Base-by-base conservation (phyloP, 805 yeast genomes). In the Candida pseudoglaebosa region DNA sequence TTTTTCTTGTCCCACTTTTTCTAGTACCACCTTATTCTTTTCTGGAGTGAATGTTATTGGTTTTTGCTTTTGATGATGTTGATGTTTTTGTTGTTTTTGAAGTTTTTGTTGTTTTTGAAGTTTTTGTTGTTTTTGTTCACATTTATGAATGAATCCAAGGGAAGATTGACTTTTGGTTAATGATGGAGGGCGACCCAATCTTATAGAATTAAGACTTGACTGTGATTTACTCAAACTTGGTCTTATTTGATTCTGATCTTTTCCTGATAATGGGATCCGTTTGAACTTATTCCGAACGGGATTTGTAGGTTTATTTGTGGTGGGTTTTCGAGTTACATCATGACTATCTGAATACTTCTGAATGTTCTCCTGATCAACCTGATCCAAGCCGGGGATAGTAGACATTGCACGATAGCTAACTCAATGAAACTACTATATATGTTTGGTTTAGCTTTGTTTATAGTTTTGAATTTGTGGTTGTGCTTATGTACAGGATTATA, bases 261-360 rank as follows among this genome's bases (percentile, higher is more conserved):
- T 67, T 2, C 72, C 72, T 3, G 70, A 67, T 35, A 67, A 54
- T 3, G 73, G 73, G 9, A 26, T 15, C 13, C 29, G 29, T 26
- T 26, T 26, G 12, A 26, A 26, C 13, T 26, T 26, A 6, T 26
- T 26, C 6, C 29, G 29, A 6, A 15, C 15, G 6, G 12, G 5
- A 6, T 26, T 7, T 15, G n/a, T 26, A 15, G 29, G 29, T 10
- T 26, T 26, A 10, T 26, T 26, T 26, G 29, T 5, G 7, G 9
- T n/a, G n/a, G 13, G 9, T n/a, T 26, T 26, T 26, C 13, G 9
- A 13, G 29, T 13, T 6, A 15, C 6, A 7, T 26, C 29, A 5
- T n/a, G n/a, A n/a, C 7, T 10, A 26, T 5, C 12, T 5, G 29
- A n/a, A 26, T 6, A 26, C 29, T 26, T 26, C 15, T 13, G 29